These are phyloP conservation scores for Coniella lustricola DNA, from an alignment of 2,329 filamentous ascomycete genomes.

Conservation along the genomic window DNA sequence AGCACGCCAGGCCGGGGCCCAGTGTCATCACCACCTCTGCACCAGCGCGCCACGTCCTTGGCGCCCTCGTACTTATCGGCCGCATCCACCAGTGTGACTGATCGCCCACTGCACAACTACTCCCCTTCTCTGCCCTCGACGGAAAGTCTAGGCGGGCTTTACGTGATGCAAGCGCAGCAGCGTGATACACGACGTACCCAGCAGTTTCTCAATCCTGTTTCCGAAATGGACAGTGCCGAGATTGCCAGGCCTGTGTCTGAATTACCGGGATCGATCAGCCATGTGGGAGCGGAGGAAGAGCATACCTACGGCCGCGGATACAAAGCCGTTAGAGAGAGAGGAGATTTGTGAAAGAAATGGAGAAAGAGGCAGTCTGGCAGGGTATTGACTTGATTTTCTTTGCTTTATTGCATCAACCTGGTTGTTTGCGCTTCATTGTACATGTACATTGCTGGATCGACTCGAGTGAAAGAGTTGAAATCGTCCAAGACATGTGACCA, in stretches of 20 bases:
- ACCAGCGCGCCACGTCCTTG: conserved; percentile 2
- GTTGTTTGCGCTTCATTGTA: too few relatives aligned
- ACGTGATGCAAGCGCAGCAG: background rate
- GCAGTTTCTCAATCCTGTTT: conserved; percentile 1
- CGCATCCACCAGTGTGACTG: too few relatives aligned
- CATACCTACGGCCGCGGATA: background rate
- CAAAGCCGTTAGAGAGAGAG: background rate
- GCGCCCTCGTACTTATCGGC: conserved; percentile 8
- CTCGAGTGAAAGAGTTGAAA: too few relatives aligned
- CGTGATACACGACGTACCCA: background rate
- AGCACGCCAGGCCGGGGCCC: background rate
- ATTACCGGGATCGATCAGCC: conserved; percentile 2
- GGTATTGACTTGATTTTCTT: too few relatives aligned
- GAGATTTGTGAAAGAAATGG: background rate
- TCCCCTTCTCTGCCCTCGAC: conserved; percentile 7
- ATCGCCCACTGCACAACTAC: too few relatives aligned
- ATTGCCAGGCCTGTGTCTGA: conserved; percentile 3
- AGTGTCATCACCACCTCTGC: background rate
- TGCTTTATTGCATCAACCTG: too few relatives aligned
- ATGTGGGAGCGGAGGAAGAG: background rate
- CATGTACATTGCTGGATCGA: too few relatives aligned
- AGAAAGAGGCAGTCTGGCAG: too few relatives aligned
- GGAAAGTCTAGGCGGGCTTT: background rate
- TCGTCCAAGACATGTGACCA: too few relatives aligned
- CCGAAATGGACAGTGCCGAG: conserved; percentile 9